Percentiles rank a stretch among this genome's conserved stretches.
Conservation (phyloP, 2,329 filamentous ascomycete species). For the Penicillium vulpinum region DNA sequence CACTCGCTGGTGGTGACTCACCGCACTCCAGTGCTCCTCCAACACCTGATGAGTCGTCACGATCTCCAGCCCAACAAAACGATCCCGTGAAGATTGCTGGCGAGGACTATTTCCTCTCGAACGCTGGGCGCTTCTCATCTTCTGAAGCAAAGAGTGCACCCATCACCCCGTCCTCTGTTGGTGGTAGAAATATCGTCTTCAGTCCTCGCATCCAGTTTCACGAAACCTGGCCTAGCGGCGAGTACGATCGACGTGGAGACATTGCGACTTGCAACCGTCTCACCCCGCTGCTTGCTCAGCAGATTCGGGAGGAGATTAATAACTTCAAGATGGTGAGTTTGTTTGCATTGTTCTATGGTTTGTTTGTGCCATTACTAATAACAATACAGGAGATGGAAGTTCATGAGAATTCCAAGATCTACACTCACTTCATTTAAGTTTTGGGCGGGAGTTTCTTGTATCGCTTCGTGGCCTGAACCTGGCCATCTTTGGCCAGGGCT, state of each 20-base stretch:
- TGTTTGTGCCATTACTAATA: conserved; percentile 32
- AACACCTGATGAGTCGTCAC: conserved; percentile 75
- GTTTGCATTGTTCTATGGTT: background rate
- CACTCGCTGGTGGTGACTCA: conserved; percentile 69
- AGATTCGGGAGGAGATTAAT: conserved; percentile 99
- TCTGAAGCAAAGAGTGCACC: conserved; percentile 79
- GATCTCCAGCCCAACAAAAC: conserved; percentile 60
- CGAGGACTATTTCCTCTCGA: conserved; percentile 87
- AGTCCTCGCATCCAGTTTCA: conserved; percentile 92
- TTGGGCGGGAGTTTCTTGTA: conserved; percentile 29
- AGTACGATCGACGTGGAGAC: conserved; percentile 94
- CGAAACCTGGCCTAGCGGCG: conserved; percentile 92
- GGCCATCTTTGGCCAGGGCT: background rate
- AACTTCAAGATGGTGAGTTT: conserved; percentile 93
- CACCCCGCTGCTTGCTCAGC: conserved; percentile 94
- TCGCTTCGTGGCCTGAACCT: conserved; percentile 15
- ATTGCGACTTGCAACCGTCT: conserved; percentile 97
- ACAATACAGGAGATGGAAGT: conserved; percentile 93
- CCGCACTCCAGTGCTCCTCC: conserved; percentile 83
- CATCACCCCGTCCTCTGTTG: conserved; percentile 63
- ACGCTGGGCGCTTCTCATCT: conserved; percentile 62
- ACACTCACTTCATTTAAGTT: conserved; percentile 97
- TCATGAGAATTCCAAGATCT: conserved; percentile 97
- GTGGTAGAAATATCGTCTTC: conserved; percentile 64
- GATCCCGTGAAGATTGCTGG: conserved; percentile 73